Percentiles rank a stretch among this genome's conserved stretches.
Evolutionary conservation across 106 monocot genomes (phyloP).

Genomic region (Iris macrosiphon): DNA sequence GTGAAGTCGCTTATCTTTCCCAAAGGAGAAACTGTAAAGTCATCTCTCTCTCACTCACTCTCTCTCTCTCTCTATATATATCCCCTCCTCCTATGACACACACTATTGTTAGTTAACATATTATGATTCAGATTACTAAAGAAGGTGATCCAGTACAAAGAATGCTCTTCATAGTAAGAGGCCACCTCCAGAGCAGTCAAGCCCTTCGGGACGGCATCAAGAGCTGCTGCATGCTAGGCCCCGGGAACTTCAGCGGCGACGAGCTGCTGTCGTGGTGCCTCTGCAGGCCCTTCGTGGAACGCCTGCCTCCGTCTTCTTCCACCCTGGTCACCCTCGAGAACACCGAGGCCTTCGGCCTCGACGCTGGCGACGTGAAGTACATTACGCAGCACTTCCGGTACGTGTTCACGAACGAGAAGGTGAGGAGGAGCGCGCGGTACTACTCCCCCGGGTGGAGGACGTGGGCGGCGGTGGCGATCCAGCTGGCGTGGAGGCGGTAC

Average conservation of each 20-base stretch:
- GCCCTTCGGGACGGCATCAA: conserved; percentile 46
- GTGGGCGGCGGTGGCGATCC: conserved; percentile 82
- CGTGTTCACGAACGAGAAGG: conserved; percentile 50
- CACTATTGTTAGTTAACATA: too few species aligned
- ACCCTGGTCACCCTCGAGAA: conserved; percentile 61
- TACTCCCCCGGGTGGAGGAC: conserved; percentile 87
- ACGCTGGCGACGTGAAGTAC: conserved; percentile 67
- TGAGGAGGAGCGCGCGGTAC: conserved; percentile 58
- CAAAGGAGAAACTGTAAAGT: conserved; percentile 58
- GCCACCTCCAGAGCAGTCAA: conserved; percentile 79
- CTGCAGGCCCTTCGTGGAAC: conserved; percentile 64
- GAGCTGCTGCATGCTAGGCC: conserved; percentile 82
- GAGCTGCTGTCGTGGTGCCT: conserved; percentile 91
- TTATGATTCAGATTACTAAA: conserved; percentile 34
- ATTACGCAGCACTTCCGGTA: conserved; percentile 78
- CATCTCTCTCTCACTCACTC: not conserved
- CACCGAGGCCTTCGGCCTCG: conserved; percentile 68
- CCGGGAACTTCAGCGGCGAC: conserved; percentile 87
- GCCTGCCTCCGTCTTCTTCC: conserved; percentile 57
- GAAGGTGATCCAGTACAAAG: conserved; percentile 79
- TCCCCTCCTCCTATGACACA: too few species aligned
- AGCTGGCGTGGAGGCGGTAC: conserved; percentile 78
- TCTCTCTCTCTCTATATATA: too few species aligned
- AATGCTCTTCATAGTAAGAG: conserved; percentile 80
- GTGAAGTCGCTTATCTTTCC: conserved; percentile 70